phyloP scores from a whole-genome alignment of 306 rosid genomes.

The Lathyrus aphaca region DNA sequence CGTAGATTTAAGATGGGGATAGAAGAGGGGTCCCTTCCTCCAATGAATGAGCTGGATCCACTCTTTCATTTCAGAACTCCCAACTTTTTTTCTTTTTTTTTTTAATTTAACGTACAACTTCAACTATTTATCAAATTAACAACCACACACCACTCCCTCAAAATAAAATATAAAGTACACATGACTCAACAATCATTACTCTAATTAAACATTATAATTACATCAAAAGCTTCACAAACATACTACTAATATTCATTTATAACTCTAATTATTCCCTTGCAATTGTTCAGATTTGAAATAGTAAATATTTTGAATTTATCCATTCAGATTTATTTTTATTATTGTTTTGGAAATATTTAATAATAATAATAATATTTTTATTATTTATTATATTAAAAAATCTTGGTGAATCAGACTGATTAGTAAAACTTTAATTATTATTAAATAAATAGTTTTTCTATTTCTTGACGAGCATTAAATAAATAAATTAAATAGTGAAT shows the following conservation, averaged over 20 bases:
- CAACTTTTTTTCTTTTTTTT: constrained; percentile 48
- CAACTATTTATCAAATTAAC: constrained; percentile 6
- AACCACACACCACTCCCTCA: neutral
- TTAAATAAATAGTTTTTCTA: neutral
- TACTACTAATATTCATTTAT: no score
- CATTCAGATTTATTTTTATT: no score
- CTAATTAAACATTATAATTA: neutral
- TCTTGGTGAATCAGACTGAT: neutral
- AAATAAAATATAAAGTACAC: neutral
- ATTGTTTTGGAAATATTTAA: neutral
- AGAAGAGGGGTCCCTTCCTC: constrained; percentile 48
- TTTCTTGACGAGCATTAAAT: no score
- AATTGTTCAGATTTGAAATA: no score
- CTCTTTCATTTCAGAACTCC: constrained; percentile 58
- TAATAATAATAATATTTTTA: neutral
- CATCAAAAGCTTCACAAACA: neutral
- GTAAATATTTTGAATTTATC: no score
- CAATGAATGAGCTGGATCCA: constrained; percentile 89
- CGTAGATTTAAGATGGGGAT: constrained; percentile 28
- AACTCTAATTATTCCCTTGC: no score
- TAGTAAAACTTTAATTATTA: constrained; percentile 8
- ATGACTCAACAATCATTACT: neutral
- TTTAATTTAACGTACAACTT: constrained; percentile 33
- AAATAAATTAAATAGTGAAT: constrained; percentile 34
- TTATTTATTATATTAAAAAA: neutral